Evolutionary conservation across 2,329 filamentous ascomycete genomes (phyloP).

Genomic region (Madurella mycetomatis): DNA sequence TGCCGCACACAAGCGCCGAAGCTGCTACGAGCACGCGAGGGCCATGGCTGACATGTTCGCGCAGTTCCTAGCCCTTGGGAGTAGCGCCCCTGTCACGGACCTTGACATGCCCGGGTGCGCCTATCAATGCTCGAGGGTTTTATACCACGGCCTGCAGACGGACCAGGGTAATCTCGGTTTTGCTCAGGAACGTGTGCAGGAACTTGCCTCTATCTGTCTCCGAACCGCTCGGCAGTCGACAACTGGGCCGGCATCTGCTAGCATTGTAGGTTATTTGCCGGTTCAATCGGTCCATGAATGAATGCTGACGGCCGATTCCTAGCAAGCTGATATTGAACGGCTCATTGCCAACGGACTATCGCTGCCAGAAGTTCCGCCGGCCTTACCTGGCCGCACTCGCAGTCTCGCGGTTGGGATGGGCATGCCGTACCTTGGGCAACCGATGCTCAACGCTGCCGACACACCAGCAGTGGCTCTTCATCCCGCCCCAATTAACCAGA

Average conservation of each 20-base stretch:
- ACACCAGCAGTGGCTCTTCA: not conserved
- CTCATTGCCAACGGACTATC: conserved; percentile 36
- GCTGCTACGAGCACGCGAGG: conserved; percentile 51
- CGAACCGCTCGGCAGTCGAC: conserved; percentile 49
- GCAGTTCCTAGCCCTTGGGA: conserved; percentile 47
- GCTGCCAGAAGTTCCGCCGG: conserved; percentile 10
- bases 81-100: conserved; percentile 48
- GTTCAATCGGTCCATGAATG: not conserved
- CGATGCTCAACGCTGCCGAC: not conserved
- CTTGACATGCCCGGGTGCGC: conserved; percentile 53
- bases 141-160: conserved; percentile 48
- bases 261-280: conserved; percentile 36
- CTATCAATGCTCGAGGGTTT: conserved; percentile 51
- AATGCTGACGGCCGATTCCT: not conserved
- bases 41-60: conserved; percentile 54
- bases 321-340: conserved; percentile 46
- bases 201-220: conserved; percentile 48
- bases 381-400: conserved; percentile 6
- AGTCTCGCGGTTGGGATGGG: not conserved
- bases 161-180: conserved; percentile 41
- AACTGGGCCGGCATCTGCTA: conserved; percentile 46
- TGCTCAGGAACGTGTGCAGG: conserved; percentile 42
- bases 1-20: conserved; percentile 43
- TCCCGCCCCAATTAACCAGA: not conserved
- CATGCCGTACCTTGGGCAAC: conserved; percentile 4